These are phyloP conservation scores for Acacia acuminata DNA, from an alignment of 306 rosid genomes.

Conservation along the genomic window DNA sequence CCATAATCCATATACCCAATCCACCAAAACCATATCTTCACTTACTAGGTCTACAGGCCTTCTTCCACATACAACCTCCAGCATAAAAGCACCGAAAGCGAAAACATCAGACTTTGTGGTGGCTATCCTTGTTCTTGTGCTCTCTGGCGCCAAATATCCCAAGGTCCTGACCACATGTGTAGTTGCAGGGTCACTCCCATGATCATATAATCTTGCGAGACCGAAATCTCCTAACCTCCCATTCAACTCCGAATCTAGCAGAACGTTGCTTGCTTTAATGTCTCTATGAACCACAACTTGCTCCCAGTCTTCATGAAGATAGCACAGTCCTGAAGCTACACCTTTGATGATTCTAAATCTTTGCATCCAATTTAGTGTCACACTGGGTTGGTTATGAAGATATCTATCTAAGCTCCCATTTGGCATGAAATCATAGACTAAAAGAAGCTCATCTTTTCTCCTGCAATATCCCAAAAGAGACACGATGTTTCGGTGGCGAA, in stretches of 20 bases:
- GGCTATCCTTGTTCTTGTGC: slow-evolving; percentile 60
- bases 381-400: neutral
- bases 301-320: slow-evolving; percentile 74
- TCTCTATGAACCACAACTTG: slow-evolving; percentile 76
- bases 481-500: too few species aligned
- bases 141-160: slow-evolving; percentile 73
- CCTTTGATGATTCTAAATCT: slow-evolving; percentile 52
- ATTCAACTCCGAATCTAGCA: slow-evolving; percentile 56
- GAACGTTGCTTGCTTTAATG: slow-evolving; percentile 72
- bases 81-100: slow-evolving; percentile 60
- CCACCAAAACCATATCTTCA: slow-evolving; percentile 43
- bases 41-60: slow-evolving; percentile 48
- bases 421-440: slow-evolving; percentile 68
- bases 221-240: slow-evolving; percentile 76
- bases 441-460: slow-evolving; percentile 52
- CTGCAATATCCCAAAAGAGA: slow-evolving; percentile 52
- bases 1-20: slow-evolving; percentile 51
- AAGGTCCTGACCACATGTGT: slow-evolving; percentile 69
- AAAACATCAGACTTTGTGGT: slow-evolving; percentile 56
- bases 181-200: slow-evolving; percentile 57
- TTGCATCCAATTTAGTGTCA: slow-evolving; percentile 54
- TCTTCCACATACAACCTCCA: slow-evolving; percentile 69
- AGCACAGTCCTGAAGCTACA: slow-evolving; percentile 52
- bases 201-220: slow-evolving; percentile 63
- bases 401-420: slow-evolving; percentile 71